Conservation (phyloP, 2,329 filamentous ascomycete species). For the Nemania sp. region DNA sequence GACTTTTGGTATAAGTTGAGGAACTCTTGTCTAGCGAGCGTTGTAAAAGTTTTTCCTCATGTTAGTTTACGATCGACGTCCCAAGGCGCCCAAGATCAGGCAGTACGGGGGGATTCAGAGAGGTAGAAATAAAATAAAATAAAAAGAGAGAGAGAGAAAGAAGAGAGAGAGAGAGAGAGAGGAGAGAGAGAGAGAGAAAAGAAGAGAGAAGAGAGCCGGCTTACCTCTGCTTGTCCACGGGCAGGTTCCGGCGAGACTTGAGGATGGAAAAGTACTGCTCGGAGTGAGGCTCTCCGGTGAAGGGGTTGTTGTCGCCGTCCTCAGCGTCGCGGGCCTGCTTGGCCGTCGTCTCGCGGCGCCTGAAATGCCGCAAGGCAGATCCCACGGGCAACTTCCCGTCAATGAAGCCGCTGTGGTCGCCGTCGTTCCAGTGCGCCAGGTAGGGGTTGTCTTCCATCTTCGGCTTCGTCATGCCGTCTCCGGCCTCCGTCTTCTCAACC, state of each 20-base stretch:
- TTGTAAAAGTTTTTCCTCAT: too few species aligned
- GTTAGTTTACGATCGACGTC: too few species aligned
- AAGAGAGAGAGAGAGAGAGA: not conserved
- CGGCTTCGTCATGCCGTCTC: conserved; percentile 32
- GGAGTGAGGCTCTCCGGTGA: conserved; percentile 78
- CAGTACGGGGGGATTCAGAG: too few species aligned
- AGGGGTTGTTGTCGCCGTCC: conserved; percentile 81
- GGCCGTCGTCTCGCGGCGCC: conserved; percentile 80
- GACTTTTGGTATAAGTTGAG: conserved; percentile 88
- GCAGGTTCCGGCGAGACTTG: conserved; percentile 79
- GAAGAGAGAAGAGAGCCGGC: conserved; percentile 32
- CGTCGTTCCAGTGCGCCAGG: conserved; percentile 79
- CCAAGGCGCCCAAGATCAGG: too few species aligned
- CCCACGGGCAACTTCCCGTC: conserved; percentile 39
- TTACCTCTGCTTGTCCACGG: conserved; percentile 87
- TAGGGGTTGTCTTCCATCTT: conserved; percentile 72
- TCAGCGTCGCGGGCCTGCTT: conserved; percentile 74
- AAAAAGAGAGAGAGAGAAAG: not conserved
- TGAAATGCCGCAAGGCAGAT: conserved; percentile 67
- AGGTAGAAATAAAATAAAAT: not conserved
- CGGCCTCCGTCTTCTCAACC: conserved; percentile 34
- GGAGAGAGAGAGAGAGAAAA: not conserved
- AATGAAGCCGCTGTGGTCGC: conserved; percentile 44
- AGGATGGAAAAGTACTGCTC: conserved; percentile 89
- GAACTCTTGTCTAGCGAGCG: conserved; percentile 76